Evolutionary conservation across 257 asterid genomes (phyloP).

Genomic region (Solanum virginianum): DNA sequence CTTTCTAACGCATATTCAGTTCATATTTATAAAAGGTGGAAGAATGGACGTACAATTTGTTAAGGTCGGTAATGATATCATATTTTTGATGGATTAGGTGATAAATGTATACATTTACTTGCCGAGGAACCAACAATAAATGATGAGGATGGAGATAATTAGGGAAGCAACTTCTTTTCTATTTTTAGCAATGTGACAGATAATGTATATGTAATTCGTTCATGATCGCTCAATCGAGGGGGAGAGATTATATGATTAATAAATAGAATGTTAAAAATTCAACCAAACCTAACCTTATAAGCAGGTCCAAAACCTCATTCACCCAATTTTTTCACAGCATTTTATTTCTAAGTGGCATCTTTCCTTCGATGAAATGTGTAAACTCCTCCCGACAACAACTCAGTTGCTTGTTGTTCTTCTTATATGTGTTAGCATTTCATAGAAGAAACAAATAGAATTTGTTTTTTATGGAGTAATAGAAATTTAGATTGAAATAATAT

Average conservation of each 20-base stretch:
- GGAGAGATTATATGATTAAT: not conserved
- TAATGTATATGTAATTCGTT: too few species aligned
- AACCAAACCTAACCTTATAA: not conserved
- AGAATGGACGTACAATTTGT: too few species aligned
- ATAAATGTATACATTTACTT: too few species aligned
- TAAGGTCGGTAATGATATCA: too few species aligned
- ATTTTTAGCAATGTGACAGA: too few species aligned
- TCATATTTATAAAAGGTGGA: too few species aligned
- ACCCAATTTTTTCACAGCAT: not conserved
- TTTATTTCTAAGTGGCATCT: constrained; percentile 7
- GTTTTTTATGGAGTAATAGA: not conserved
- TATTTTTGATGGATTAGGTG: too few species aligned
- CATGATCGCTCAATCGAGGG: not conserved
- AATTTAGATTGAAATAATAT: not conserved
- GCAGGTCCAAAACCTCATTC: constrained; percentile 7
- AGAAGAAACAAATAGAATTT: not conserved
- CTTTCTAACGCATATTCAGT: too few species aligned
- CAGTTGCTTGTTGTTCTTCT: not conserved
- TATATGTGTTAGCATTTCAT: not conserved
- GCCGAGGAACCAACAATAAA: too few species aligned
- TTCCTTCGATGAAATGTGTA: constrained; percentile 1
- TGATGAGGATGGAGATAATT: too few species aligned
- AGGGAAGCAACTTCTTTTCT: too few species aligned
- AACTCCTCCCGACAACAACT: constrained; percentile 5
- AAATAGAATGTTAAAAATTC: not conserved